Percentiles rank a stretch among this genome's conserved stretches.
phyloP scores from a whole-genome alignment of 2,329 filamentous ascomycete species.

The Nakataea oryzae region DNA sequence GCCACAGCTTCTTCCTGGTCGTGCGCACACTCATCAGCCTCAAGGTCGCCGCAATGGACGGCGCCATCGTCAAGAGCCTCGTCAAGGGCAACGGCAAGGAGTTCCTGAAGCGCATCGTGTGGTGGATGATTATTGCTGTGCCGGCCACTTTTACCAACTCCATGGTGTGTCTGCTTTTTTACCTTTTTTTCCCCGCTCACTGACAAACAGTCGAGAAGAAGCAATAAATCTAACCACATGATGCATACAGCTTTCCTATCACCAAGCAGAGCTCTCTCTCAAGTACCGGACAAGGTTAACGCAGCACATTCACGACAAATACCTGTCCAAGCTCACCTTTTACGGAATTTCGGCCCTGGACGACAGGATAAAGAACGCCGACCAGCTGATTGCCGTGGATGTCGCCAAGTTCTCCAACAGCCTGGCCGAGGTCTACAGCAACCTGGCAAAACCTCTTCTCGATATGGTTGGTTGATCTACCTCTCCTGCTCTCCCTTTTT shows the following conservation, averaged over 20 bases:
- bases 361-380: conserved; percentile 96
- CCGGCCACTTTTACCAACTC: conserved; percentile 98
- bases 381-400: conserved; percentile 94
- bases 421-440: conserved; percentile 89
- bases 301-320: conserved; percentile 90
- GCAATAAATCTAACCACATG: background rate
- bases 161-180: conserved; percentile 55
- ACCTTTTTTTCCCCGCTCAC: background rate
- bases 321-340: conserved; percentile 95
- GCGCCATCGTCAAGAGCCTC: conserved; percentile 80
- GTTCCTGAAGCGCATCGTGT: conserved; percentile 78
- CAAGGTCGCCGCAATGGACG: conserved; percentile 94
- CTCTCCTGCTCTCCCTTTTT: background rate
- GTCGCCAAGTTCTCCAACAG: conserved; percentile 95
- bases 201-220: background rate
- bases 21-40: conserved; percentile 84
- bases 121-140: conserved; percentile 97
- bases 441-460: conserved; percentile 84
- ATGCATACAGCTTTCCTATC: conserved; percentile 69
- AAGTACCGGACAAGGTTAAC: conserved; percentile 90
- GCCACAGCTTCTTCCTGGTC: conserved; percentile 89
- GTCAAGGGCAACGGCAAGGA: conserved; percentile 86
- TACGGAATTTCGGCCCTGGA: conserved; percentile 93
- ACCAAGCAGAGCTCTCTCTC: conserved; percentile 88
- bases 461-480: conserved; percentile 58